Base-by-base conservation (phyloP, 164 flowering plant species). In the Houttuynia cordata region DNA sequence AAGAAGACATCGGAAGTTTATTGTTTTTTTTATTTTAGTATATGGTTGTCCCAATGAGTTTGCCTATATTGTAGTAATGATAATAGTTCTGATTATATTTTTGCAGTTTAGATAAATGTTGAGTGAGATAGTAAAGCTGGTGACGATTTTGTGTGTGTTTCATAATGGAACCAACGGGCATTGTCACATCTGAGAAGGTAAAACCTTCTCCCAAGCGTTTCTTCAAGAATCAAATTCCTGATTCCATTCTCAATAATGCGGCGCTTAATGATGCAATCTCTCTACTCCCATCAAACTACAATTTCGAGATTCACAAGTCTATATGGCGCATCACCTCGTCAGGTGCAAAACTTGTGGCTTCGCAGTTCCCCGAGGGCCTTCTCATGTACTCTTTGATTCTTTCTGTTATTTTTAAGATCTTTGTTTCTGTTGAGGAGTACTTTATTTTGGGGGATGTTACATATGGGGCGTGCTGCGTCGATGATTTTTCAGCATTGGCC, bases 331-430 rank as follows among this genome's bases (percentile, higher is more conserved):
- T 86, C 45, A 73, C 60, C 50, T 68, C 85, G 62, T 51, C 84
- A 19, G 59, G 67, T 47, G 84, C 94, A 53, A 81, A 74, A 66
- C 85, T 91, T 53, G 81, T 93, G 22, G 99, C 99, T 20, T 86
- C 88, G 66, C 99, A 93, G 76, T 80, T 93, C 67, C 97, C 99
- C 5, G 99, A 93, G 62, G 99, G 99, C 62, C 88, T 93, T 52
- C 88, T 93, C 71, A 83, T 93, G 92, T 93, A 81, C 74, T 78
- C 98, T 10, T 83, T 83, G 59, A 64, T 77, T 66, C 82, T 93
- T 75, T 77, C 90, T 57, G 98, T 90, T 71, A 85, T 93, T 75
- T 74, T 93, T 75, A 70, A 80, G 60, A 57, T 84, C 66, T 87
- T 84, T 72, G 83, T 83, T 39, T 67, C 42, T 53, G 72, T 77